Percentiles rank a stretch among this genome's conserved stretches.
Evolutionary conservation across 345 rosid species (phyloP).

Genomic region (Eucalyptus brandiana): DNA sequence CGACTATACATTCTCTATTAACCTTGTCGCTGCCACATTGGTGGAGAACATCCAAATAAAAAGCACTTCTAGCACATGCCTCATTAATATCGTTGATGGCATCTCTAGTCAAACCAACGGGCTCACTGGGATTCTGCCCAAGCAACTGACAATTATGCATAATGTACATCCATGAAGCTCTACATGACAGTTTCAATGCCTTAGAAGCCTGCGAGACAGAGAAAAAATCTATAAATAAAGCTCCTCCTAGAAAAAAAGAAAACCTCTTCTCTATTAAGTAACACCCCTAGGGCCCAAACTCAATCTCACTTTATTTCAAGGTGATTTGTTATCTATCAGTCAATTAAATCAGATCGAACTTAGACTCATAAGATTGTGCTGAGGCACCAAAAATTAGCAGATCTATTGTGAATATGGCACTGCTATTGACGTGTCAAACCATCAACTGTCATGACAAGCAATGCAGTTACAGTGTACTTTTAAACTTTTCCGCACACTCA

Average conservation of each 20-base stretch:
- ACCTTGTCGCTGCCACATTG: conserved; percentile 33
- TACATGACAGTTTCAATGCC: conserved; percentile 54
- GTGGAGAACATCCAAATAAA: conserved; percentile 64
- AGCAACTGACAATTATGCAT: conserved; percentile 31
- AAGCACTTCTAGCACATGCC: conserved; percentile 48
- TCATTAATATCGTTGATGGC: conserved; percentile 37
- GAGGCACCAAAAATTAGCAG: not conserved
- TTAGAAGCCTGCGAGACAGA: conserved; percentile 56
- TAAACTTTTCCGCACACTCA: not conserved
- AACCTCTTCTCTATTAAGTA: conserved; percentile 35
- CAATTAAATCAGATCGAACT: not conserved
- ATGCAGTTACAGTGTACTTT: not conserved
- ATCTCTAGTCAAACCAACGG: conserved; percentile 34
- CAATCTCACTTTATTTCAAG: not conserved
- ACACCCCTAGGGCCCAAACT: not conserved
- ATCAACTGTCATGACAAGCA: not conserved
- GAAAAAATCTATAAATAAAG: not conserved
- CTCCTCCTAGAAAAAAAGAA: not conserved
- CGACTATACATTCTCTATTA: conserved; percentile 16
- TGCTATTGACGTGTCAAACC: not conserved
- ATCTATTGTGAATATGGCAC: not conserved
- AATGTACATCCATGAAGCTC: conserved; percentile 71
- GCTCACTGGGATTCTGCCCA: conserved; percentile 11
- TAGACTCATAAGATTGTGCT: not conserved
- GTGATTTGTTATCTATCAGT: not conserved